Base-by-base conservation (phyloP, 2,329 filamentous ascomycete species). In the Neophaeococcomyces aloes region DNA sequence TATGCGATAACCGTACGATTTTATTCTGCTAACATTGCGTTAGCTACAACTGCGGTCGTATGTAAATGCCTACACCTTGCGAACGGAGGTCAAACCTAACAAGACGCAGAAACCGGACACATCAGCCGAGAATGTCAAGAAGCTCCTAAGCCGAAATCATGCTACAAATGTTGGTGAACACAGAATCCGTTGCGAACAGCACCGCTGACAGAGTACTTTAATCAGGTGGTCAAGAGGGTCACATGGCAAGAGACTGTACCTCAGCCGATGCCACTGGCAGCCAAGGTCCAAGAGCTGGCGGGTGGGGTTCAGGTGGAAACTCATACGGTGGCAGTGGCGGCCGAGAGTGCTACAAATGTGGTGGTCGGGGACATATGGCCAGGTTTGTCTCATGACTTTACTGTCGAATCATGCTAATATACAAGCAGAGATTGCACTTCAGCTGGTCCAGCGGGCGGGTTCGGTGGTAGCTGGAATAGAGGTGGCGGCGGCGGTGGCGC, bases 311-410 rank as follows among this genome's bases (percentile, higher is more conserved):
- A 53, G 61, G 64, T 47, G 65, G 67, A 51, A 68, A 67, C 54
- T 64, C 65, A 53, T 64, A 63, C 55, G 64, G 68, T 52, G 63
- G 63, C 55, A 64, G 68, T 52, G 63, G 68, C 45, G 74, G 53
- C 35, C 68, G 82, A 56, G 83, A 94, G 70, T 94, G 87, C 79
- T 95, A 95, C 80, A 95, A 95, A 82, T 98, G 91, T 70, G 88
- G 88, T 52, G 85, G 94, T 73, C 76, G 87, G 55, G 91, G 91
- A 48, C 91, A 96, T 76, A 95, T 96, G 65, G 89, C 91, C 57
- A 86, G 53, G 53, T 53, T 38, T 21, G 51, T 19, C 11, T 25
- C 10, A 3, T 6, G 7, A 76, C 91, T 85, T 78, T 72, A 76
- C 59, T 78, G 85, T 69, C 74, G 74, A 47, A 65, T 60, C 53